Evolutionary conservation across 2,329 filamentous ascomycete species (phyloP).

Genomic region (Pseudocercospora crystallina): DNA sequence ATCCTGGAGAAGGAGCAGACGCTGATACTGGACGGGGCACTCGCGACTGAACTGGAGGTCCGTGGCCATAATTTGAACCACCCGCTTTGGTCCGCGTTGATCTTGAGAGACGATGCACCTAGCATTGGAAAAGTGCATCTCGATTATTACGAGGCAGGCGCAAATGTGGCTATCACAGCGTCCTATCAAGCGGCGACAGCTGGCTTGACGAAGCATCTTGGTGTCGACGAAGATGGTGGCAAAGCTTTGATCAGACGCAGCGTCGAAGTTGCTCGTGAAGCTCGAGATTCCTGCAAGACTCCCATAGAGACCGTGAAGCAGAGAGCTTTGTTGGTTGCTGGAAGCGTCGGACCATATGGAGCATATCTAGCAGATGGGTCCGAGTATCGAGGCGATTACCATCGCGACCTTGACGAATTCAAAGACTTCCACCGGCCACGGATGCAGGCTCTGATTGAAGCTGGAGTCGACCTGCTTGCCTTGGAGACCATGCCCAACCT

Average conservation of each 20-base stretch:
- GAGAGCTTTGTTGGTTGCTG: constrained; percentile 40
- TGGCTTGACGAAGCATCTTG: constrained; percentile 42
- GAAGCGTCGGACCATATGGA: constrained; percentile 50
- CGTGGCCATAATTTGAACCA: constrained; percentile 45
- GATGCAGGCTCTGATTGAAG: constrained; percentile 42
- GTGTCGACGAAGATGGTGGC: constrained; percentile 35
- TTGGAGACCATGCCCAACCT: constrained; percentile 48
- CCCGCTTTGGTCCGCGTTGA: constrained; percentile 47
- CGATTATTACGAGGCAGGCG: constrained; percentile 47
- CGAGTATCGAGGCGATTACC: constrained; percentile 49
- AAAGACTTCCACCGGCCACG: constrained; percentile 46
- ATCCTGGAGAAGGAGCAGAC: constrained; percentile 28
- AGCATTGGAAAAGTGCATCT: constrained; percentile 46
- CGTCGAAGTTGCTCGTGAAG: constrained; percentile 42
- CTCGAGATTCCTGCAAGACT: constrained; percentile 28
- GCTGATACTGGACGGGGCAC: constrained; percentile 47
- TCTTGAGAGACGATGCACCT: constrained; percentile 41
- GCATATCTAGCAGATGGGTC: constrained; percentile 48
- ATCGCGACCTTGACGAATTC: constrained; percentile 30
- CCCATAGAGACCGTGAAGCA: neutral
- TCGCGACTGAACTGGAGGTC: constrained; percentile 49
- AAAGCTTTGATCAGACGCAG: constrained; percentile 41
- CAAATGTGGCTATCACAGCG: constrained; percentile 49
- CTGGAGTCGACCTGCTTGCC: constrained; percentile 46
- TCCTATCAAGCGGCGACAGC: constrained; percentile 49